Conservation (phyloP, 768 basidiomycete species). For the Udeniomyces megalosporus region DNA sequence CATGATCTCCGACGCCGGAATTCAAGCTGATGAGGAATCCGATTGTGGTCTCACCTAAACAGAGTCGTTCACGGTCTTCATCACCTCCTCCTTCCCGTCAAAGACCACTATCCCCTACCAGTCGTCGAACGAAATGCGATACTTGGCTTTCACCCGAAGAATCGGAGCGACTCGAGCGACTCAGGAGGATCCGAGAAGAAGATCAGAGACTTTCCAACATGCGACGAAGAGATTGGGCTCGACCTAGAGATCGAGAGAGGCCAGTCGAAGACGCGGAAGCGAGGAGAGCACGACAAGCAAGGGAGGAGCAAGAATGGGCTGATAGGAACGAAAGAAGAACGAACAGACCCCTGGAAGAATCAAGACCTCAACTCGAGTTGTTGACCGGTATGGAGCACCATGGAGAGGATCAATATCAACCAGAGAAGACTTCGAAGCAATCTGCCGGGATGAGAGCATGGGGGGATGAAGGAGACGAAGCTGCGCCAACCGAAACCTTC, state of each 20-base stretch:
- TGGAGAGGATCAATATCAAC: not conserved
- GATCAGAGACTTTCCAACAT: not conserved
- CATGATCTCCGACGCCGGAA: not conserved
- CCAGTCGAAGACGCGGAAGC: not conserved
- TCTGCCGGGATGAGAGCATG: not conserved
- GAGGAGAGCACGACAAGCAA: not conserved
- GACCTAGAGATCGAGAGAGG: not conserved
- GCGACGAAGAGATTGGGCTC: not conserved
- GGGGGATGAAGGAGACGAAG: not conserved
- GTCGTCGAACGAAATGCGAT: not conserved
- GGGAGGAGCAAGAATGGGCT: not conserved
- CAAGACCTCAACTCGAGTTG: too few species aligned
- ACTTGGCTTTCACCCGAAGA: conserved; percentile 8
- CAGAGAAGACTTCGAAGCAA: not conserved
- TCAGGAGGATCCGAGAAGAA: not conserved
- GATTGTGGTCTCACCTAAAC: not conserved
- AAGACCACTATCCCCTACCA: not conserved
- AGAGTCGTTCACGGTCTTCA: not conserved
- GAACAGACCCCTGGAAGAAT: not conserved
- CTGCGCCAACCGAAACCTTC: too few species aligned
- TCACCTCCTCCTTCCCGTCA: not conserved
- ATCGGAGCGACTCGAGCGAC: not conserved
- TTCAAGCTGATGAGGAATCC: not conserved
- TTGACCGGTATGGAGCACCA: not conserved
- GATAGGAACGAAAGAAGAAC: too few species aligned